A percentile compares a stretch with the other conserved stretches of the same genome.
These are phyloP conservation scores for Coprinopsis cinerea DNA, from an alignment of 768 basidiomycete species.

Conservation along the genomic window DNA sequence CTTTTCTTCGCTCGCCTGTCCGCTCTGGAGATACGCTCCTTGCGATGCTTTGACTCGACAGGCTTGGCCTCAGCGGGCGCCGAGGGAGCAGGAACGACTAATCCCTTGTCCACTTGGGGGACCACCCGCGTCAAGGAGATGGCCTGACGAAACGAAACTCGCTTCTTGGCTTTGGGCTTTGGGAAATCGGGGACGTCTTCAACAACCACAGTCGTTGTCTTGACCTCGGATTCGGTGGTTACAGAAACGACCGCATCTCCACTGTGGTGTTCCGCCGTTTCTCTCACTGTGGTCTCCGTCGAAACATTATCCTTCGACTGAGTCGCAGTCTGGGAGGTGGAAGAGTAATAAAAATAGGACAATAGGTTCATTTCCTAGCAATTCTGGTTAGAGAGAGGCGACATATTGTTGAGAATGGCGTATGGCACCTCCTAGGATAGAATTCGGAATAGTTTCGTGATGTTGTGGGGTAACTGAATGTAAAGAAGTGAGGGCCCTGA, in stretches of 20 bases:
- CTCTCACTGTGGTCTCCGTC: not conserved
- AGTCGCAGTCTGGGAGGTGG: not conserved
- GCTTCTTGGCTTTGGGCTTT: not conserved
- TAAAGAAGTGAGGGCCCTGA: too few species aligned
- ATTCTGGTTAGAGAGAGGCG: slow-evolving; percentile 17
- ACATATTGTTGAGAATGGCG: slow-evolving; percentile 25
- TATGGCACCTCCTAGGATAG: too few species aligned
- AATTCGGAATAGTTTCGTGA: too few species aligned
- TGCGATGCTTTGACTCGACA: not conserved
- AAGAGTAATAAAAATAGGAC: not conserved
- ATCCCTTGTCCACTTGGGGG: too few species aligned
- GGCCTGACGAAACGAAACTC: not conserved
- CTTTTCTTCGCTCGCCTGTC: slow-evolving; percentile 60
- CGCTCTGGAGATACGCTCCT: slow-evolving; percentile 27
- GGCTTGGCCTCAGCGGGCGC: too few species aligned
- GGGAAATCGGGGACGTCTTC: not conserved
- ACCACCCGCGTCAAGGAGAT: not conserved
- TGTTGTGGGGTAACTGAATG: too few species aligned
- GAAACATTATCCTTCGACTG: not conserved
- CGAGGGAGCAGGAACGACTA: too few species aligned
- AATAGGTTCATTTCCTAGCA: not conserved
- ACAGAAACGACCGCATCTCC: not conserved
- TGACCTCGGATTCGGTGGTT: not conserved
- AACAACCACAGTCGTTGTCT: not conserved
- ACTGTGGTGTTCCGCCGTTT: not conserved